Evolutionary conservation across 2,329 filamentous ascomycete genomes (phyloP).

Genomic region (Monosporascus sp.): DNA sequence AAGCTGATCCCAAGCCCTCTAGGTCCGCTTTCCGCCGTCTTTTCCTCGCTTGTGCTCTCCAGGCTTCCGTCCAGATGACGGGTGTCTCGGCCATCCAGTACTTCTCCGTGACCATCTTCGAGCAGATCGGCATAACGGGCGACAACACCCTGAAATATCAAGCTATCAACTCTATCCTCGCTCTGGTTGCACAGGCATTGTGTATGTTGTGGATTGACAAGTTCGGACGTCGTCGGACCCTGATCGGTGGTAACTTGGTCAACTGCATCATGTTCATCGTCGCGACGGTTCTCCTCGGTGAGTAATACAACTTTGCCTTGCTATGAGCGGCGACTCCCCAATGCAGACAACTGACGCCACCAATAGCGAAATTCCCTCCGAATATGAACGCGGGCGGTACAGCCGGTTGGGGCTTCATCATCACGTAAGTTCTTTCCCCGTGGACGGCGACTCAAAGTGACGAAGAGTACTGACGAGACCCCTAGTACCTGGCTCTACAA

Average conservation of each 20-base stretch:
- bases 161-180: constrained; percentile 67
- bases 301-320: constrained; percentile 3
- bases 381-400: constrained; percentile 41
- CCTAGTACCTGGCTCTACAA: constrained; percentile 72
- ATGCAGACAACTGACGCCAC: not conserved
- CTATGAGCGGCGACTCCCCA: not conserved
- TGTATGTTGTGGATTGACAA: constrained; percentile 66
- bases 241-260: constrained; percentile 66
- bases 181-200: constrained; percentile 60
- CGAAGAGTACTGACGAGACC: constrained; percentile 1
- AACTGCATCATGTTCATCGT: constrained; percentile 71
- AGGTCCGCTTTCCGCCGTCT: constrained; percentile 63
- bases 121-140: constrained; percentile 61
- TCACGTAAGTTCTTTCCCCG: constrained; percentile 32
- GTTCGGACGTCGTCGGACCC: constrained; percentile 64
- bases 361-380: constrained; percentile 52
- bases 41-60: constrained; percentile 62
- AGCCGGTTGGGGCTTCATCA: constrained; percentile 70
- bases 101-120: constrained; percentile 63
- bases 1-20: constrained; percentile 5
- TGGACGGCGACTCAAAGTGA: not conserved
- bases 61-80: constrained; percentile 71
- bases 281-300: constrained; percentile 45
- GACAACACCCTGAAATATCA: constrained; percentile 68
- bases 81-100: constrained; percentile 72